phyloP scores from a whole-genome alignment of 1,284 basidiomycete species.

The Bondarzewia mesenterica region DNA sequence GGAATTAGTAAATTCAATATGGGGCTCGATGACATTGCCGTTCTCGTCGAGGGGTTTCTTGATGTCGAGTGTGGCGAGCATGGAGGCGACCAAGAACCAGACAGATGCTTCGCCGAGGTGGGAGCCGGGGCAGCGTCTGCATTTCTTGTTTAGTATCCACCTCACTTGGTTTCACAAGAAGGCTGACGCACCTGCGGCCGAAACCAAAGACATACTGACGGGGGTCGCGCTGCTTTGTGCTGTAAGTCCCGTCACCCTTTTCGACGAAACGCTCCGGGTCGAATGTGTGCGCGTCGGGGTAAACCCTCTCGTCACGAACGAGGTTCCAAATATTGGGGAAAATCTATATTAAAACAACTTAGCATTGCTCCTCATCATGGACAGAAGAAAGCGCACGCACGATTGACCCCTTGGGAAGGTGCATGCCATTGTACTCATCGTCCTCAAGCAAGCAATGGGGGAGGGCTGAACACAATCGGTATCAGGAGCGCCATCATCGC shows the following conservation, averaged over 20 bases:
- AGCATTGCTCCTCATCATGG: slow-evolving; percentile 6
- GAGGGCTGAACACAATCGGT: background rate
- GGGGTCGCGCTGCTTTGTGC: background rate
- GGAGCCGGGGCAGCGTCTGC: slow-evolving; percentile 40
- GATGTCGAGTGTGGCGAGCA: slow-evolving; percentile 46
- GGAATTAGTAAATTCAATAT: slow-evolving; percentile 38
- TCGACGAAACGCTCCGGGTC: slow-evolving; percentile 39
- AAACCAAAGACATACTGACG: background rate
- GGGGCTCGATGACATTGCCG: slow-evolving; percentile 37
- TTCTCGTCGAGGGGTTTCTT: slow-evolving; percentile 38
- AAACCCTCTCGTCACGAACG: slow-evolving; percentile 34
- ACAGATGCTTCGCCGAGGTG: slow-evolving; percentile 45
- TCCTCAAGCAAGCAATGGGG: slow-evolving; percentile 1
- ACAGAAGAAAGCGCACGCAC: slow-evolving; percentile 6
- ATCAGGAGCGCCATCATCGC: slow-evolving; percentile 9
- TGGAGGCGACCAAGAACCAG: slow-evolving; percentile 41
- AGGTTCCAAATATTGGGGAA: slow-evolving; percentile 37
- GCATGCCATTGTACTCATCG: background rate
- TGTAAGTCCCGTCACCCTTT: slow-evolving; percentile 13
- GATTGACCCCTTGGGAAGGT: background rate
- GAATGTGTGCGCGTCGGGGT: slow-evolving; percentile 37
- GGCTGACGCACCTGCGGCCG: no score
- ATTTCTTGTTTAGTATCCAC: no score
- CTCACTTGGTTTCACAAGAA: no score
- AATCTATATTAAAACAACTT: slow-evolving; percentile 12